Base-by-base conservation (phyloP, 2,329 filamentous ascomycete species). In the Cladophialophora carrionii region DNA sequence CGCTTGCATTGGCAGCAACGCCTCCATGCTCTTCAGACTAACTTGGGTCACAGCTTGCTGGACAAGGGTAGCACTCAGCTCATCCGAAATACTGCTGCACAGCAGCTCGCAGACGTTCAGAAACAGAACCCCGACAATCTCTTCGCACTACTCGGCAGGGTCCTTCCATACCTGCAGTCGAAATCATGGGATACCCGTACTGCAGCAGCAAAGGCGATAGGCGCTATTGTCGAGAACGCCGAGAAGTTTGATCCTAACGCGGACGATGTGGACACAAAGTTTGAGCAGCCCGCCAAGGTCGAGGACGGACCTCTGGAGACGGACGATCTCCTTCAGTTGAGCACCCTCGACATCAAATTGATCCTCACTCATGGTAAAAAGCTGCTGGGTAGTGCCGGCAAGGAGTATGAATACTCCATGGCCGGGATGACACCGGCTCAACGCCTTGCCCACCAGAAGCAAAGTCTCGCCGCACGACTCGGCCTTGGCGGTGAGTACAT, bases 71-170 rank as follows among this genome's bases (percentile, higher is more conserved):
- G 94, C 80, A 99, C 95, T 66, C 89, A 90, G 76, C 84, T 99
- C 71, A 98, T 99, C 76, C 89, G 96, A 72, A 96, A 97, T 75
- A 99, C 95, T 68, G 96, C 95, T 68, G 95, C 96, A 68, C 92
- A 96, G 75, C 95, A 99, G 80, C 85, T 99, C 69, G 95, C 93
- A 68, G 95, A 99, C 79, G 95, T 96, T 78, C 96, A 99, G 79
- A 98, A 97, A 76, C 91, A 95, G 77, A 95, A 98, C 73, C 95
- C 95, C 0, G 94, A 99, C 79, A 96, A 99, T 77, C 83, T 99
- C 1, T 98, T 98, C 80, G 97, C 98, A 75, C 85, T 99, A 6
- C 84, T 99, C 12, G 94, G 92, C 32, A 86, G 94, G 66, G 93
- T 99, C 34, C 88, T 99, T n/a, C 94, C 95, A 0, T 99, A 97